Base-by-base conservation (phyloP, 2,329 filamentous ascomycete genomes). In the Aspergillus viridinutans region DNA sequence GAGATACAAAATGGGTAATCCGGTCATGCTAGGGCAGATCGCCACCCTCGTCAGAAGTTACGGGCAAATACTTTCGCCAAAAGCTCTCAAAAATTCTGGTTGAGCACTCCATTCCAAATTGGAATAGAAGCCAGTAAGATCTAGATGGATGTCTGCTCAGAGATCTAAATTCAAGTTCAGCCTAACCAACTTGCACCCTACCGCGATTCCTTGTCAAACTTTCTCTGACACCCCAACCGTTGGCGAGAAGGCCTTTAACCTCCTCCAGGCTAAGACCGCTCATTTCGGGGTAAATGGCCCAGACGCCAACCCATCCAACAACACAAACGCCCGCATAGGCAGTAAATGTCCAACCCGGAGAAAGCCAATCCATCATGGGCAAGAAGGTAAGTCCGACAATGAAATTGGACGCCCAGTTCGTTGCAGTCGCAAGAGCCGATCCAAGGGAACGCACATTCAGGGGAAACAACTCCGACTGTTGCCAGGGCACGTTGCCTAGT, bases 401-500 rank as follows among this genome's bases (percentile, higher is more conserved):
- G 58, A 95, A 94, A 71, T 97, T 97, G 25, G 88, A 86, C 3
- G 82, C 83, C 93, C 93, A 97, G 68, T 89, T 97, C 6, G 90
- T 95, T 4, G 87, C 88, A 7, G 92, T 84, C 7, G 83, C 80
- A 28, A 87, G 69, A 14, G 80, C 80, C 1, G 84, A 86, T 32
- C 85, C 83, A 20, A 86, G 74, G 70, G 84, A 87, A 59, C 87
- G 83, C 50, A 88, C 79, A 20, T 79, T 76, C 20, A 84, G 70
- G 0, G 92, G 89, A 69, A 97, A 97, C 32, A 96, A 83, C 76
- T 97, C 93, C 64, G 88, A 90, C 76, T 96, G 92, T 81, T 96
- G 93, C 93, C 93, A 97, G 0, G 93, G 92, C 2, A 97, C 91
- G 66, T 92, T 95, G 8, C 93, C 93, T 2, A 97, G 81, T 2